Evolutionary conservation across 345 rosid species (phyloP).

Genomic region (Dimocarpus longan): DNA sequence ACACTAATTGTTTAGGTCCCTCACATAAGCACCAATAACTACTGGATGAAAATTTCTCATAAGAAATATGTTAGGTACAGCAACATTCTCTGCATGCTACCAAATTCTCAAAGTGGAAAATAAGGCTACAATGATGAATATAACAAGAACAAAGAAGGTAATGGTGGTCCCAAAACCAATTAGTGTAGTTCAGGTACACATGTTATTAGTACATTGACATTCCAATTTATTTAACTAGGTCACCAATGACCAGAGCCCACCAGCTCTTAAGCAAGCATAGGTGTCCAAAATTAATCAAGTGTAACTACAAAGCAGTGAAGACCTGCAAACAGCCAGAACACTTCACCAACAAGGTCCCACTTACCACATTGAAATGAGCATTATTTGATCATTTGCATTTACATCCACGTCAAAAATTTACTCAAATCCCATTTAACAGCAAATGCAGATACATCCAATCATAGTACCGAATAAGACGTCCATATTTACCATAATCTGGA

Average conservation of each 20-base stretch:
- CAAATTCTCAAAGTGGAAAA: neutral
- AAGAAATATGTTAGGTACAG: neutral
- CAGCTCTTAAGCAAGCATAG: neutral
- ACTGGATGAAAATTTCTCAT: neutral
- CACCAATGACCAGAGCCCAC: neutral
- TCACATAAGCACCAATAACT: neutral
- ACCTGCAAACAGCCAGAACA: neutral
- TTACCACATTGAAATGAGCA: neutral
- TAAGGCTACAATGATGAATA: neutral
- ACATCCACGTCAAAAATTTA: neutral
- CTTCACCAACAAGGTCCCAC: neutral
- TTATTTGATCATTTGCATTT: neutral
- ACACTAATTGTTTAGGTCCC: neutral
- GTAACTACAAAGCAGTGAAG: neutral
- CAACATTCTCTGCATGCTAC: constrained; percentile 11
- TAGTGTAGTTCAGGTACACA: neutral
- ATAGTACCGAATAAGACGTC: neutral
- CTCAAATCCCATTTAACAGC: neutral
- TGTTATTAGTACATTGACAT: neutral
- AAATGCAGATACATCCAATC: neutral
- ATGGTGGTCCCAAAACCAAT: constrained; percentile 1
- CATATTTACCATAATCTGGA: neutral
- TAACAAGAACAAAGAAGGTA: neutral
- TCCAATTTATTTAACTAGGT: neutral
- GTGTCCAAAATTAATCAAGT: neutral